Percentiles rank a stretch among this genome's conserved stretches.
These are phyloP conservation scores for Imleria badia DNA, from an alignment of 768 basidiomycete species.

Conservation along the genomic window DNA sequence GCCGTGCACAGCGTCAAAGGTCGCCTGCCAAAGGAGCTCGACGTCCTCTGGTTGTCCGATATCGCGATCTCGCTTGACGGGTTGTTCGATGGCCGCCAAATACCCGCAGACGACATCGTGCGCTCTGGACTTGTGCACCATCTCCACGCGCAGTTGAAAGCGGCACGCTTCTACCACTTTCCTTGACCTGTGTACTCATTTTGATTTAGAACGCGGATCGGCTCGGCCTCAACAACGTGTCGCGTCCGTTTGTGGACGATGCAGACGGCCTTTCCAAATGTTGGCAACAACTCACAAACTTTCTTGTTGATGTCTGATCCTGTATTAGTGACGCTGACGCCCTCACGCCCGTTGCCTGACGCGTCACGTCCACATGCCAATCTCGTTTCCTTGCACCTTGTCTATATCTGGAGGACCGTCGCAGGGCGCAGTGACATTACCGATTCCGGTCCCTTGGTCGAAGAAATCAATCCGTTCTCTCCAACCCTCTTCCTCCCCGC, in stretches of 20 bases:
- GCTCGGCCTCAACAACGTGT: conserved; percentile 59
- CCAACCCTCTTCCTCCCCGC: conserved; percentile 55
- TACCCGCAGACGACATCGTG: conserved; percentile 41
- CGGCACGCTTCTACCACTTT: conserved; percentile 35
- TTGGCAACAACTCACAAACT: conserved; percentile 24
- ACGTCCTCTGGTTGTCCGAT: conserved; percentile 50
- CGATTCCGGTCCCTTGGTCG: conserved; percentile 29
- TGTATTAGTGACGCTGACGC: conserved; percentile 39
- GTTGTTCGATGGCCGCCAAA: conserved; percentile 42
- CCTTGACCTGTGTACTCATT: conserved; percentile 9
- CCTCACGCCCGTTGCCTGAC: conserved; percentile 36
- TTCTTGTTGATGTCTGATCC: conserved; percentile 6
- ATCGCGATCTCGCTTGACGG: conserved; percentile 57
- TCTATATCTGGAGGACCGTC: conserved; percentile 40
- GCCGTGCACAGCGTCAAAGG: conserved; percentile 31
- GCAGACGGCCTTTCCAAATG: conserved; percentile 42
- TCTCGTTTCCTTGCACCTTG: conserved; percentile 39
- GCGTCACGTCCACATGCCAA: conserved; percentile 27
- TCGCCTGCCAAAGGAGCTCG: conserved; percentile 39
- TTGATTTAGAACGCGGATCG: conserved; percentile 52
- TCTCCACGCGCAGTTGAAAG: conserved; percentile 49
- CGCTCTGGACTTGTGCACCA: conserved; percentile 51
- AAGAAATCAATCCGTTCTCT: conserved; percentile 50
- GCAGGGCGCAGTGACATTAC: conserved; percentile 1
- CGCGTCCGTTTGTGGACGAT: conserved; percentile 49